These are phyloP conservation scores for Gynochthodes officinalis DNA, from an alignment of 257 asterid genomes.

Conservation along the genomic window DNA sequence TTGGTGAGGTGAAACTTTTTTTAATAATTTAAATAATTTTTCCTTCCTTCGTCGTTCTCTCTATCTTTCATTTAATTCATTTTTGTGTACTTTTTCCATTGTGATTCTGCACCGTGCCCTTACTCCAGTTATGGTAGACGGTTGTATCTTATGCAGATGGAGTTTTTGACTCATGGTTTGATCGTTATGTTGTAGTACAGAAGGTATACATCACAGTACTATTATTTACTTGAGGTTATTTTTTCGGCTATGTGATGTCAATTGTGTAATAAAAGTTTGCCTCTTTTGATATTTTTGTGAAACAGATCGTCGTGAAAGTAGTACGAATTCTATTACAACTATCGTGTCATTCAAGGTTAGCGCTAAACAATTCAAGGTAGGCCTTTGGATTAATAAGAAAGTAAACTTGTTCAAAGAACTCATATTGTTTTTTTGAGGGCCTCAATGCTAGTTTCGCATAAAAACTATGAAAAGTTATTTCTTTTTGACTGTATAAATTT, in stretches of 20 bases:
- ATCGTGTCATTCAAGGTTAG: slow-evolving; percentile 68
- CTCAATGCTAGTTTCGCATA: neutral
- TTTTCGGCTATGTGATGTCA: too few species aligned
- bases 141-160: slow-evolving; percentile 89
- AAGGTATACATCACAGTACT: slow-evolving; percentile 47
- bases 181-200: slow-evolving; percentile 69
- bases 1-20: too few species aligned
- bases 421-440: neutral
- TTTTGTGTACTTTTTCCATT: slow-evolving; percentile 9
- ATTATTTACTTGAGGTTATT: slow-evolving; percentile 4
- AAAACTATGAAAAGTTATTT: neutral
- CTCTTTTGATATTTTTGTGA: slow-evolving; percentile 7
- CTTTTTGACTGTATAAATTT: neutral
- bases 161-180: slow-evolving; percentile 70
- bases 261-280: neutral
- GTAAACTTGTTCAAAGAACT: neutral
- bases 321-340: slow-evolving; percentile 56
- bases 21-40: too few species aligned
- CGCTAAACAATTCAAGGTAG: slow-evolving; percentile 48
- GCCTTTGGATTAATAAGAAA: neutral
- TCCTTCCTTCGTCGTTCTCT: neutral
- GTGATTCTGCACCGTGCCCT: slow-evolving; percentile 80
- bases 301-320: slow-evolving; percentile 72
- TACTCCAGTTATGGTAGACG: slow-evolving; percentile 74
- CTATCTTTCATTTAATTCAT: neutral